Percentiles rank a stretch among this genome's conserved stretches.
Evolutionary conservation across 371 early-diverging fungal species (phyloP).

Genomic region (Mortierella sp.): DNA sequence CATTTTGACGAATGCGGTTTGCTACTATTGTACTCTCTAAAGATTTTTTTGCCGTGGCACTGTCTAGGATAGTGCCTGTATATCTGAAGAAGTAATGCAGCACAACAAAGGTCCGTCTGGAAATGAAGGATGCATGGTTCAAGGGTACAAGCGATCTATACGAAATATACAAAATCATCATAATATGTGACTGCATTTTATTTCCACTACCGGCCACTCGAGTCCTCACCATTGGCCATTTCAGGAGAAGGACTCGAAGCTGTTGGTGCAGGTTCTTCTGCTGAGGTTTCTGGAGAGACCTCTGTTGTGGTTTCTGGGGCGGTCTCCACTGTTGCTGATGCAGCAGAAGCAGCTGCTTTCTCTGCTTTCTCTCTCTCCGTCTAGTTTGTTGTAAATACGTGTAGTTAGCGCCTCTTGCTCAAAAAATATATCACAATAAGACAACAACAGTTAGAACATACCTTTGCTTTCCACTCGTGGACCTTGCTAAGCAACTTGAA

Average conservation of each 20-base stretch:
- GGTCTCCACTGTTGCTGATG: conserved; percentile 9
- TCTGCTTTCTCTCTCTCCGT: conserved; percentile 30
- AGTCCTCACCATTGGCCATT: too few relatives aligned
- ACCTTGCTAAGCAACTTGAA: conserved; percentile 93
- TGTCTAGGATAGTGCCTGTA: background rate
- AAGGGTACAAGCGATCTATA: too few relatives aligned
- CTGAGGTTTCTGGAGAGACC: background rate
- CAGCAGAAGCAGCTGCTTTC: conserved; percentile 17
- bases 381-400: background rate
- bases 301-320: background rate
- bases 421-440: too few relatives aligned
- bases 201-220: too few relatives aligned
- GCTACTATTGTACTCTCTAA: background rate
- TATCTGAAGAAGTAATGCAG: too few relatives aligned
- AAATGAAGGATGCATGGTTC: too few relatives aligned
- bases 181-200: too few relatives aligned
- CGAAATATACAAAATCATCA: too few relatives aligned
- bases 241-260: background rate
- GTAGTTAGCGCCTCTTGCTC: background rate
- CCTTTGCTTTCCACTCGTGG: conserved; percentile 87
- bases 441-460: conserved; percentile 17
- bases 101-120: too few relatives aligned
- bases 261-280: background rate
- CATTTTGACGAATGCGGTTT: conserved; percentile 10
- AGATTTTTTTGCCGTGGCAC: background rate